Evolutionary conservation across 371 early-diverging fungal species (phyloP), one percentile per base, ranked within the genome.

Genomic region (Mortierella sp.): DNA sequence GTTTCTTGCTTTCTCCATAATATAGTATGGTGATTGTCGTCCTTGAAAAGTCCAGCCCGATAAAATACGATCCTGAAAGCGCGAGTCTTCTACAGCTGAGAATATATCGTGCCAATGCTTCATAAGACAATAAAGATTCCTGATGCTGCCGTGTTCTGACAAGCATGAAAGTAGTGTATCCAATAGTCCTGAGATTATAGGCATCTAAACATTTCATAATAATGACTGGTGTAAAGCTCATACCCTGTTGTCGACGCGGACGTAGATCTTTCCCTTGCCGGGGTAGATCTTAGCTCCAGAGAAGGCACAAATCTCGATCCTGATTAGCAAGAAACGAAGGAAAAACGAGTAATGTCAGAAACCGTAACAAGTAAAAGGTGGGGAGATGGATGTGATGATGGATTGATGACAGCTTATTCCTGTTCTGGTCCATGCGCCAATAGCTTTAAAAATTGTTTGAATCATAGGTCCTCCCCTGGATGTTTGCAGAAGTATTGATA

Each of bases 231-330:
- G 28, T 24, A 54, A 54, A 26, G 10, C n/a, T 52, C 87, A 39
- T 86, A 92, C 92, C 87, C 94, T 92, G 92, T 89, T 93, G 94
- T 98, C 99, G 67, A 88, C 79, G 74, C 96, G 95, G 86, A 98
- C 94, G 86, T 89, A 98, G 70, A 94, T 87, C 91, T 93, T 96
- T 64, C 99, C 99, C 90, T 96, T 96, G 86, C 96, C 96, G 78
- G 99, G 99, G 93, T 98, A 97, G 94, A 98, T 98, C 94, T 97
- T 97, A 92, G 94, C 93, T 81, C 97, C 97, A 83, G 97, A 96
- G 91, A 97, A 97, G 84, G 95, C 92, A 91, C 98, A 98, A 86
- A 93, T 89, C 90, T 96, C 96, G 86, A 94, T 90, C 93, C 94
- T 95, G 88, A 67, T 68, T 59, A 63, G 37, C 14, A 62, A 47